Conservation (phyloP, 176 grass and related monocot genomes). For the Oropetium thomaeum region DNA sequence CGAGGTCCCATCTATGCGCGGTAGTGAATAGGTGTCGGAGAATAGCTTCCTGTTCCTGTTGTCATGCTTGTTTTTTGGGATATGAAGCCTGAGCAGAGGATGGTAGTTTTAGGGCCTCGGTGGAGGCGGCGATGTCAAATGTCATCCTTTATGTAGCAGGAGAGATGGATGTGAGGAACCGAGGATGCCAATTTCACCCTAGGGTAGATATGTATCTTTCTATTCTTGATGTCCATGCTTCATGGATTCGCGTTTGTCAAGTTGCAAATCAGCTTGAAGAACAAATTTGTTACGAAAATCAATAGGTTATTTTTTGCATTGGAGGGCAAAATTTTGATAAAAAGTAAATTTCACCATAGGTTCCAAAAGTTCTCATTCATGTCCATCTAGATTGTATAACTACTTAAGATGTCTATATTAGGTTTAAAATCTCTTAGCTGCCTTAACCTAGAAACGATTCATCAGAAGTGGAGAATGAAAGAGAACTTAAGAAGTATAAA, state of each 20-base stretch:
- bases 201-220: not conserved
- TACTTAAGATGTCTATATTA: too few species aligned
- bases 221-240: not conserved
- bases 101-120: too few species aligned
- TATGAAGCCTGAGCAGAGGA: not conserved
- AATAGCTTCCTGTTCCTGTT: not conserved
- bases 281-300: not conserved
- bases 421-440: too few species aligned
- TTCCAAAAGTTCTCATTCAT: too few species aligned
- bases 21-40: not conserved
- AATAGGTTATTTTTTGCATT: too few species aligned
- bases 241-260: not conserved
- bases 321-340: too few species aligned
- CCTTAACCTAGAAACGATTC: too few species aligned
- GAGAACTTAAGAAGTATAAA: too few species aligned
- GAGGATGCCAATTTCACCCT: not conserved
- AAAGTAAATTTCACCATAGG: too few species aligned
- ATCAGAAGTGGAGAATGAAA: too few species aligned
- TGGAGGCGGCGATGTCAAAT: not conserved
- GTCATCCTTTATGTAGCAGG: not conserved
- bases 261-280: not conserved
- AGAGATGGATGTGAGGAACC: not conserved
- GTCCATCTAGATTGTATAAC: too few species aligned
- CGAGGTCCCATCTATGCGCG: not conserved
- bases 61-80: not conserved